Base-by-base conservation (phyloP, 495 filamentous ascomycete species). In the Thermochaetoides thermophila region DNA sequence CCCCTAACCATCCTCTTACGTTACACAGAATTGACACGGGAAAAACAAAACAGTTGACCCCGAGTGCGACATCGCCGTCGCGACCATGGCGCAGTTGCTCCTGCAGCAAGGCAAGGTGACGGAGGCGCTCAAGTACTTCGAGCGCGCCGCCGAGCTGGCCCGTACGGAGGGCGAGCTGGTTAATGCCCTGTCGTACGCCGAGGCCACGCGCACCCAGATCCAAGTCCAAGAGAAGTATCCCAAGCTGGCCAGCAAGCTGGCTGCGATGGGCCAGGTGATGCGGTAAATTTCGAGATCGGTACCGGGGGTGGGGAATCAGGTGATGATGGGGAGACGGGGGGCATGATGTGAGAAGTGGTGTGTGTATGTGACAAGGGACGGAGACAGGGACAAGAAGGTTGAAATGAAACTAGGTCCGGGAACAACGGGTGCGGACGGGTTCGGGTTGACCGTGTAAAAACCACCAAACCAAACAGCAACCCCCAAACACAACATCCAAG, bases 191-290 rank as follows among this genome's bases (percentile, higher is more conserved):
- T 92, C 83, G 10, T 99, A 99, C 55, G 89, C 89, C 10, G 89
- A 99, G 58, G 89, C 91, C 14, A 96, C 89, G 29, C 69, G 91
- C 39, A 96, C 91, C 35, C 89, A 99, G 60, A 68, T 99, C 24
- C 81, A 95, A 63, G 89, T 97, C 11, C 86, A 95, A 61, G 82
- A 95, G 62, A 91, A 93, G 59, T 96, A 97, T 50, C 89, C 89
- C n/a, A 76, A 91, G 56, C 73, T 97, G 18, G 84, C 84, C 9
- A 76, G 65, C 34, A 78, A 81, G 46, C 69, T 97, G 34, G 76
- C 81, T 37, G 71, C 76, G 27, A 84, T 91, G 75, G 50, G 38
- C 19, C 23, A 45, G 20, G 49, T 52, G 44, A 38, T 48, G 42
- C 38, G 34, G 26, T 53, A 50, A 40, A 38, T 22, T 17, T 13